Evolutionary conservation across 352 stramenopile species (phyloP).

Genomic region (Albugo candida): DNA sequence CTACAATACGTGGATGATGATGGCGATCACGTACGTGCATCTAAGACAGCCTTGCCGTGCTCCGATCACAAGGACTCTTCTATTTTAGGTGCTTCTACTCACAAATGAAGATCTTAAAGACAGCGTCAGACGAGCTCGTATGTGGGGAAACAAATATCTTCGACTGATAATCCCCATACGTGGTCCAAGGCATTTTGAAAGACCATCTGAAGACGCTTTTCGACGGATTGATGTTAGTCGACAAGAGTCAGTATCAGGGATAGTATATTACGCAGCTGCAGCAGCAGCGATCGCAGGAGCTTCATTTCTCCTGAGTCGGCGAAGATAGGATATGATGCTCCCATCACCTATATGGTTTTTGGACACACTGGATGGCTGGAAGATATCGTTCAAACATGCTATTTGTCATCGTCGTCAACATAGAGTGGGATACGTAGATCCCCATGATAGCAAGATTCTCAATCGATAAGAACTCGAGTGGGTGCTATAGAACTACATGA

Average conservation of each 20-base stretch:
- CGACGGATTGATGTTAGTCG: not conserved
- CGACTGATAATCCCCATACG: constrained; percentile 28
- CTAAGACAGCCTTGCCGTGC: not conserved
- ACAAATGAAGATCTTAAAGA: constrained; percentile 66
- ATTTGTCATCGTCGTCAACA: too few relatives aligned
- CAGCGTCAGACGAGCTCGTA: constrained; percentile 48
- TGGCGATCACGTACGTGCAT: constrained; percentile 34
- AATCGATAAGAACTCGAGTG: too few relatives aligned
- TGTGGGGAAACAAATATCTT: constrained; percentile 72
- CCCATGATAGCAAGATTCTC: too few relatives aligned
- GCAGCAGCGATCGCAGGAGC: constrained; percentile 53
- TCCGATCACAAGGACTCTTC: not conserved
- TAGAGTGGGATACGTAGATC: too few relatives aligned
- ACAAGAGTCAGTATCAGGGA: constrained; percentile 31
- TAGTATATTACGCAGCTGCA: constrained; percentile 62
- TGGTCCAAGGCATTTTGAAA: not conserved
- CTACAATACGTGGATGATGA: constrained; percentile 74
- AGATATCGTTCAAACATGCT: too few relatives aligned
- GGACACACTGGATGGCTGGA: too few relatives aligned
- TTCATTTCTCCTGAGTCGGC: constrained; percentile 59
- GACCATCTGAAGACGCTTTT: not conserved
- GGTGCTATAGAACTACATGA: too few relatives aligned
- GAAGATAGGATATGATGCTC: constrained; percentile 16
- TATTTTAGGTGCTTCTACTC: constrained; percentile 41
- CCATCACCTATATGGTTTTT: too few relatives aligned